A percentile compares a stretch with the other conserved stretches of the same genome.
phyloP scores from a whole-genome alignment of 2,329 filamentous ascomycete species.

The Scedosporium apiospermum region DNA sequence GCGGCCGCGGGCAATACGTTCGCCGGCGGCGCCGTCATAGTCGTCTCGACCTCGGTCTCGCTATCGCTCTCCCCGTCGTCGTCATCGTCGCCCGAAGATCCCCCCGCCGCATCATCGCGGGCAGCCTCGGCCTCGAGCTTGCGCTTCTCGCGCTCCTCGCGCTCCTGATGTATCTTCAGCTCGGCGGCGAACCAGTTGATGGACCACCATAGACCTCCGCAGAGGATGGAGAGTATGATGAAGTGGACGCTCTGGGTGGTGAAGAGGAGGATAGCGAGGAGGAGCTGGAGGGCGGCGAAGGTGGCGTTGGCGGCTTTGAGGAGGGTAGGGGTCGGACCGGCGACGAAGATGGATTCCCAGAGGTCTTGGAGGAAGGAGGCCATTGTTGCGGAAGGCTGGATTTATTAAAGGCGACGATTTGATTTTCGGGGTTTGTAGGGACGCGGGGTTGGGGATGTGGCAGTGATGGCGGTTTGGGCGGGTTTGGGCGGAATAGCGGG shows the following conservation, averaged over 20 bases:
- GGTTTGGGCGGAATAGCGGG: no score
- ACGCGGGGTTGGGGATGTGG: not conserved
- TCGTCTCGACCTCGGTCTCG: slow-evolving; percentile 41
- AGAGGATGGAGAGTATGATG: slow-evolving; percentile 67
- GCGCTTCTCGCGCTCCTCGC: slow-evolving; percentile 31
- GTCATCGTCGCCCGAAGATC: slow-evolving; percentile 12
- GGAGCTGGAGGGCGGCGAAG: slow-evolving; percentile 74
- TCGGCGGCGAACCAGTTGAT: slow-evolving; percentile 95
- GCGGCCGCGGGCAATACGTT: slow-evolving; percentile 22
- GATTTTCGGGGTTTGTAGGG: not conserved
- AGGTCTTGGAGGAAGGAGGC: slow-evolving; percentile 61
- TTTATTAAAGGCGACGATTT: no score
- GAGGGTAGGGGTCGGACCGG: slow-evolving; percentile 80
- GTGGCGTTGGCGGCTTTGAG: slow-evolving; percentile 82
- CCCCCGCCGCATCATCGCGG: slow-evolving; percentile 20
- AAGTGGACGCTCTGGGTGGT: slow-evolving; percentile 88
- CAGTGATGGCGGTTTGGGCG: no score
- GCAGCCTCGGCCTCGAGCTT: slow-evolving; percentile 27
- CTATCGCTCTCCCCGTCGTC: slow-evolving; percentile 23
- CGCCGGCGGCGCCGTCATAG: slow-evolving; percentile 30
- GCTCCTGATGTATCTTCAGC: slow-evolving; percentile 33
- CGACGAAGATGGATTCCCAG: slow-evolving; percentile 88
- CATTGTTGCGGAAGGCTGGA: slow-evolving; percentile 28
- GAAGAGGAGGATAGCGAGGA: slow-evolving; percentile 66
- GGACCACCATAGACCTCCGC: slow-evolving; percentile 76